phyloP scores from a whole-genome alignment of 2,329 filamentous ascomycete species.

The Metarhizium anisopliae region DNA sequence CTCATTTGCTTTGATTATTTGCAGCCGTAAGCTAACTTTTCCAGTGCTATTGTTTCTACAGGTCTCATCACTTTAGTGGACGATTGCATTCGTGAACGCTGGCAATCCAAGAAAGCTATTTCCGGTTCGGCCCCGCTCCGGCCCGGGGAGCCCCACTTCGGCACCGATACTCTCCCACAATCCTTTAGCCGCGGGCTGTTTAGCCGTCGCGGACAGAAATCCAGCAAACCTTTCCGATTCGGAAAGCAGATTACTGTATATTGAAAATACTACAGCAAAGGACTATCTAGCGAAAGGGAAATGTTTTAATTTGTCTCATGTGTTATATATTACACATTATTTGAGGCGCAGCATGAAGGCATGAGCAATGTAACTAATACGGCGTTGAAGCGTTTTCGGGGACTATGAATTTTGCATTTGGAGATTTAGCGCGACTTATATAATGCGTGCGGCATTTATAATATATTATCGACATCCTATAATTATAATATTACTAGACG shows the following conservation, averaged over 20 bases:
- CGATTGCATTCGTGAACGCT: conserved; percentile 77
- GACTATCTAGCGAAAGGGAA: background rate
- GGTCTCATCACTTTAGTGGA: conserved; percentile 83
- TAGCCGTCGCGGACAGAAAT: conserved; percentile 14
- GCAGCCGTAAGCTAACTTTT: conserved; percentile 12
- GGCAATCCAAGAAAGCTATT: conserved; percentile 33
- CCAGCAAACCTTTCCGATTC: conserved; percentile 27
- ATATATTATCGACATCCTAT: background rate
- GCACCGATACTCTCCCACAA: conserved; percentile 10
- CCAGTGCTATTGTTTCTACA: conserved; percentile 79
- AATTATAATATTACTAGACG: no score
- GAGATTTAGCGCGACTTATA: background rate
- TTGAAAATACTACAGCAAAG: conserved; percentile 11
- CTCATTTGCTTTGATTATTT: background rate
- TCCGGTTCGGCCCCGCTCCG: conserved; percentile 4
- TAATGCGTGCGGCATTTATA: background rate
- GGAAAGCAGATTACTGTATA: conserved; percentile 27
- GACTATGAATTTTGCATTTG: background rate
- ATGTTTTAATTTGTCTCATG: background rate
- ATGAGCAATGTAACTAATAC: background rate
- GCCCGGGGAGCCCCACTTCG: background rate
- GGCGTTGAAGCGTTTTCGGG: background rate
- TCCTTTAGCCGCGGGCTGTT: conserved; percentile 7
- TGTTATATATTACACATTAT: background rate
- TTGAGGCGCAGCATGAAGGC: background rate